Percentiles rank a stretch among this genome's conserved stretches.
Evolutionary conservation across 768 basidiomycete genomes (phyloP).

Genomic region (Boletus vinaceobasis): DNA sequence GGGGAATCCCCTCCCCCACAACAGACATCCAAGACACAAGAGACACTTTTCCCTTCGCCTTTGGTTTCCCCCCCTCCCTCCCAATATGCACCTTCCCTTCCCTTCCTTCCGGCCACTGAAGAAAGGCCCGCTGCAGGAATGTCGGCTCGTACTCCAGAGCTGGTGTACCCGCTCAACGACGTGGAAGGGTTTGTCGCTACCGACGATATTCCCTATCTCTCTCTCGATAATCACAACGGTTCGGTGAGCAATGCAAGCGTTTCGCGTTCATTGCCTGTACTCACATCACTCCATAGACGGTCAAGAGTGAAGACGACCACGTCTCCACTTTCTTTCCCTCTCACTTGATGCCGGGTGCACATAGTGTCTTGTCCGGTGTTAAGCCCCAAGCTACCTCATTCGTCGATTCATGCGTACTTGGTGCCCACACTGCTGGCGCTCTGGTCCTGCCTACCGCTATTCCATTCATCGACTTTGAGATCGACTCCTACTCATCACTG

Average conservation of each 20-base stretch:
- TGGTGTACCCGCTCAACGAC: slow-evolving; percentile 6
- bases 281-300: slow-evolving; percentile 15
- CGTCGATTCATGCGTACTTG: slow-evolving; percentile 25
- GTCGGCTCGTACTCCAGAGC: slow-evolving; percentile 18
- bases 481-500: slow-evolving; percentile 6
- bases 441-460: slow-evolving; percentile 1
- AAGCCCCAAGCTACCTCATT: slow-evolving; percentile 30
- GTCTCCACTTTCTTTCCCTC: slow-evolving; percentile 12
- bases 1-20: slow-evolving; percentile 3
- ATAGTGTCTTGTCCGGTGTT: slow-evolving; percentile 27
- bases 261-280: neutral
- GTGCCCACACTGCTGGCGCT: slow-evolving; percentile 9
- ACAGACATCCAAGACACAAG: slow-evolving; percentile 8
- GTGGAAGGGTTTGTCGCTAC: slow-evolving; percentile 32
- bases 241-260: slow-evolving; percentile 15
- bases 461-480: slow-evolving; percentile 9
- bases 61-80: neutral
- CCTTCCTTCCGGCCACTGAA: neutral
- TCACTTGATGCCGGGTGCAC: slow-evolving; percentile 19
- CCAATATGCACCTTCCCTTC: neutral
- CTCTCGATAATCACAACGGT: slow-evolving; percentile 22
- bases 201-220: slow-evolving; percentile 34
- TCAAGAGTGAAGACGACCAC: neutral
- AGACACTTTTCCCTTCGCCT: neutral
- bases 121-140: neutral